Evolutionary conservation across 2,329 filamentous ascomycete genomes (phyloP), one percentile per base, ranked within the genome.

Genomic region (Emergomyces pasteurianus): DNA sequence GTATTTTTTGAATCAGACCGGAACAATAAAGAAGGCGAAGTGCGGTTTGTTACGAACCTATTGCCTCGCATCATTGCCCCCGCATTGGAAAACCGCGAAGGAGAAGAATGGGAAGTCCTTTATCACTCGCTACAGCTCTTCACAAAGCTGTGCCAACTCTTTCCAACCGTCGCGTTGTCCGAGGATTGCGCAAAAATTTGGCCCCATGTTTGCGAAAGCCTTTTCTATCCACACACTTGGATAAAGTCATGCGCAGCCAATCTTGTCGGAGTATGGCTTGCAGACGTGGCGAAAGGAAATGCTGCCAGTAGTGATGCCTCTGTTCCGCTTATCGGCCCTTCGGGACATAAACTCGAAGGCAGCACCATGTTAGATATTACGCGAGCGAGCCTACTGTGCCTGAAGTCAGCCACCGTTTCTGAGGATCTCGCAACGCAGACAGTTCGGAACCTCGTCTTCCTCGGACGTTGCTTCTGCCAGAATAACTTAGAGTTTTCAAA

Each of bases 391-490:
- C 63, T 85, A 63, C 73, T 78, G 63, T 79, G 80, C 54, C 75
- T 96, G 52, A 84, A 84, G 55, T 83, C 83, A 0, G 79, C 82
- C 0, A 82, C 81, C 58, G 73, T 92, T 8, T 85, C 86, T 18
- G 87, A 94, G 68, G 81, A 85, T 10, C 78, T 97, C n/a, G 89
- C 89, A 1, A 80, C 84, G 49, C 90, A 95, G 70, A 86, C 86
- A 14, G 84, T 89, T 3, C 88, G 90, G 65, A 90, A 96, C 64
- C 78, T 96, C 42, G 81, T 92, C 43, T 95, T 95, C 78, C 79
- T 99, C 0, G 89, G 86, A 49, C 84, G 80, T 63, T 86, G 77
- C 68, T 82, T 83, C 62, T 81, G 81, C 16, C 81, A 81, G 40
- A 89, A 86, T 64, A 77, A 79, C 14, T 68, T 68, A 67, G 78